A percentile compares a stretch with the other conserved stretches of the same genome.
These are phyloP conservation scores for Ulota crispa DNA, from an alignment of 225 moss, liverwort and hornwort species.

Conservation along the genomic window DNA sequence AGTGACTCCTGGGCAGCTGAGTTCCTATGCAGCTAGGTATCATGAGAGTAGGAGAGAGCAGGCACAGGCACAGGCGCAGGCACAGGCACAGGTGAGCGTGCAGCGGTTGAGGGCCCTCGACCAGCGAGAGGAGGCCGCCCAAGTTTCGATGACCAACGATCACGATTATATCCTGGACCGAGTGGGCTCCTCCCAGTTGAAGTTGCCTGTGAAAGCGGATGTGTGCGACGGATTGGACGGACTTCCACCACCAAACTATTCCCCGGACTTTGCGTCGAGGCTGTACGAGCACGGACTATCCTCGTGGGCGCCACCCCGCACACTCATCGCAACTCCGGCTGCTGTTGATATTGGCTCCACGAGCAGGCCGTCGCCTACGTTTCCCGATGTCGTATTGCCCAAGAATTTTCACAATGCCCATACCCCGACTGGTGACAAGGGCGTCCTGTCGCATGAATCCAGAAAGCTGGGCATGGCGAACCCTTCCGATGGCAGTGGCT, in stretches of 20 bases:
- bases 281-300: conserved; percentile 37
- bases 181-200: conserved; percentile 39
- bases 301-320: conserved; percentile 31
- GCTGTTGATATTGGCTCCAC: conserved; percentile 15
- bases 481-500: conserved; percentile 22
- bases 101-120: conserved; percentile 26
- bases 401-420: conserved; percentile 21
- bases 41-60: conserved; percentile 40
- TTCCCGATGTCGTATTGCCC: conserved; percentile 24
- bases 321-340: not conserved
- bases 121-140: conserved; percentile 18
- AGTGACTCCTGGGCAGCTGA: conserved; percentile 33
- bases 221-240: conserved; percentile 31
- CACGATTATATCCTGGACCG: conserved; percentile 26
- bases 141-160: conserved; percentile 37
- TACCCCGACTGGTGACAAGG: conserved; percentile 32
- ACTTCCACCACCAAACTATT: conserved; percentile 21
- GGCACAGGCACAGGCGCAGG: conserved; percentile 26
- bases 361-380: conserved; percentile 35
- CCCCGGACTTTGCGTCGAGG: conserved; percentile 27
- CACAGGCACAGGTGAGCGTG: conserved; percentile 19
- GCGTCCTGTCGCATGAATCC: conserved; percentile 28
- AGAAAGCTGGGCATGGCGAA: conserved; percentile 31
- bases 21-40: conserved; percentile 24
- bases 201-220: conserved; percentile 35